Evolutionary conservation across 179 eudicot species (phyloP), one percentile per base, ranked within the genome.

Genomic region (Camellia oleifera): DNA sequence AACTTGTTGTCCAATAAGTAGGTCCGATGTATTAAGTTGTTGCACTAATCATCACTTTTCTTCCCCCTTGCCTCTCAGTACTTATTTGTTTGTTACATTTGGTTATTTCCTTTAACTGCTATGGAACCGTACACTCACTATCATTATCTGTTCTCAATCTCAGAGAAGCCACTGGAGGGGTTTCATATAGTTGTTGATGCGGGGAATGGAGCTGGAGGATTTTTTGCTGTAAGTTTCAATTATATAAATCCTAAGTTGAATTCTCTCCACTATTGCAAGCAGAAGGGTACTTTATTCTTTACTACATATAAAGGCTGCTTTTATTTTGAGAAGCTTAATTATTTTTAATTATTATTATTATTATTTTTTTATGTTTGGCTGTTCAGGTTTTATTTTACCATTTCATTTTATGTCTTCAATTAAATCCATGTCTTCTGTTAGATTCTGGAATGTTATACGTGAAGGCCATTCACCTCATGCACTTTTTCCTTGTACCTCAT

Each of bases 151-250:
- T 63, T 63, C 68, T 68, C 26, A 57, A 78, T 86, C 81, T 77
- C 96, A 96, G 99, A 96, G 86, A 96, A 90, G 87, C 99, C 99
- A 77, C 83, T 94, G 89, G 97, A 91, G 79, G 98, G 98, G 58
- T 96, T 96, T 89, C 99, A 96, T 80, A 90, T 96, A 85, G 87
- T 96, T 81, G 99, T 96, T 85, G 99, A 96, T 86, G 98, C 99
- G 3, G 99, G 99, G 58, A 96, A 96, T 90, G 99, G 99, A 84
- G 98, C 98, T 62, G 99, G 99, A 83, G 99, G 99, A 17, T 96
- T 96, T 83, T 96, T 96, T 66, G 94, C 93, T 84, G 99, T 96
- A 86, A 92, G 91, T 83, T 74, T 74, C 11, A 70, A n/a, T 52
- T 53, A 18, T 54, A 66, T 66, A 12, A 14, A 15, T 42, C 14